A percentile compares a stretch with the other conserved stretches of the same genome.
These are phyloP conservation scores for Fusarium scirpi DNA, from an alignment of 2,329 filamentous ascomycete species.

Conservation along the genomic window DNA sequence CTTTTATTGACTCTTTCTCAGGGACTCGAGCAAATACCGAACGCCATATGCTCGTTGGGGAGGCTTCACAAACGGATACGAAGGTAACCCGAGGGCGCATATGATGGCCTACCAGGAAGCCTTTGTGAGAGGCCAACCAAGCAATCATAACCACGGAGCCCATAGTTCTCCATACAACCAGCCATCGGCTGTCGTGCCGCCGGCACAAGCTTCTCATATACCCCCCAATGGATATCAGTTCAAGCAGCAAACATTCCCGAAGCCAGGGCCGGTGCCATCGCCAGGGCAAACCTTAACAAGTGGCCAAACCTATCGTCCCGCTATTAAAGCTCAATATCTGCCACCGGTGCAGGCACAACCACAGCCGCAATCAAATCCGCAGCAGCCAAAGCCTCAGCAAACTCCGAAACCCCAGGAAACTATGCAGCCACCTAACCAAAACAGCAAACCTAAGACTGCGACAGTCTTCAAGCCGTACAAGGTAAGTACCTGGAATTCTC, in stretches of 20 bases:
- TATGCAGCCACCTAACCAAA: conserved; percentile 21
- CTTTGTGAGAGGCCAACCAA: conserved; percentile 45
- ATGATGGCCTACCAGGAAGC: conserved; percentile 53
- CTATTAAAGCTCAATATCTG: conserved; percentile 41
- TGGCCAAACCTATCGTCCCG: conserved; percentile 28
- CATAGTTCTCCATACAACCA: conserved; percentile 12
- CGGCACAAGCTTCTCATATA: conserved; percentile 3
- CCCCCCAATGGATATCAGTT: conserved; percentile 10
- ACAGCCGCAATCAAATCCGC: not conserved
- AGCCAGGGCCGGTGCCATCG: not conserved
- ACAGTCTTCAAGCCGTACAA: conserved; percentile 49
- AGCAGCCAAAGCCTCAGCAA: not conserved
- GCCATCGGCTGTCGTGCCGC: not conserved
- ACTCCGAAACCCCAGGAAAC: not conserved
- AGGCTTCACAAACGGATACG: conserved; percentile 72
- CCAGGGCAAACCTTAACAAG: not conserved
- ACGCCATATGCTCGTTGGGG: conserved; percentile 69
- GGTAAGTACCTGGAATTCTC: conserved; percentile 48
- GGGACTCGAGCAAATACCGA: conserved; percentile 67
- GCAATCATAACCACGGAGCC: not conserved
- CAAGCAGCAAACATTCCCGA: conserved; percentile 16
- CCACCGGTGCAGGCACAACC: conserved; percentile 6
- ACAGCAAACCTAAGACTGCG: conserved; percentile 43
- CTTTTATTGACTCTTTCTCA: conserved; percentile 47
- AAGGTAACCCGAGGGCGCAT: conserved; percentile 63